These are phyloP conservation scores for Medicago lupulina DNA, from an alignment of 306 rosid species.

Conservation along the genomic window DNA sequence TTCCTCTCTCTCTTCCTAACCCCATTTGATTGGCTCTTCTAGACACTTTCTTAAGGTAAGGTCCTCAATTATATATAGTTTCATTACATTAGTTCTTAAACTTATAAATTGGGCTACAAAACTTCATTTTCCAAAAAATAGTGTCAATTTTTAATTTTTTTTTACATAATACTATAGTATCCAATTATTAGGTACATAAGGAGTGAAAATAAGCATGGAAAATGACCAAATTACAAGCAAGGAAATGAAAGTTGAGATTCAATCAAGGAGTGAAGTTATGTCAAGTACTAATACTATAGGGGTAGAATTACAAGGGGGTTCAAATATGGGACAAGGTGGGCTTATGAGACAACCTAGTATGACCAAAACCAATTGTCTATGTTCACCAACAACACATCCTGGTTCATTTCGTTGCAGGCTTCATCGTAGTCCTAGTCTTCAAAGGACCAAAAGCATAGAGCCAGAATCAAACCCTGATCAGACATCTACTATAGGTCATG, in stretches of 20 bases:
- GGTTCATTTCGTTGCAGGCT: constrained; percentile 84
- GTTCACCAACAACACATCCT: constrained; percentile 80
- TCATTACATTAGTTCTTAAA: neutral
- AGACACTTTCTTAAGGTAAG: constrained; percentile 32
- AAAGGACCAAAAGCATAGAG: constrained; percentile 60
- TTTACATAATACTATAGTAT: too few species aligned
- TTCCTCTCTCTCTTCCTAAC: constrained; percentile 2
- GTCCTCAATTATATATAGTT: neutral
- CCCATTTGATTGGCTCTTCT: constrained; percentile 4
- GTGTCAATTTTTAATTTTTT: neutral
- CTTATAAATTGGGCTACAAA: neutral
- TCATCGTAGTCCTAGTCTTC: constrained; percentile 63
- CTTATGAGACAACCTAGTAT: constrained; percentile 60
- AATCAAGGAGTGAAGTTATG: constrained; percentile 32
- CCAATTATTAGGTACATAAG: constrained; percentile 9
- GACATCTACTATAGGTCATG: neutral
- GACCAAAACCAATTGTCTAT: constrained; percentile 61
- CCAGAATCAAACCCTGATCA: constrained; percentile 29
- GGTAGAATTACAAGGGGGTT: constrained; percentile 19
- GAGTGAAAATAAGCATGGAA: constrained; percentile 42
- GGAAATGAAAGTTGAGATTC: constrained; percentile 53
- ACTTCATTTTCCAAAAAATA: neutral
- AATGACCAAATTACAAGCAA: constrained; percentile 37
- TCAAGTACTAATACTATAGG: constrained; percentile 23
- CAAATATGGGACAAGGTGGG: constrained; percentile 42